Base-by-base conservation (phyloP, 2,329 filamentous ascomycete genomes). In the Botrytis paeoniae region DNA sequence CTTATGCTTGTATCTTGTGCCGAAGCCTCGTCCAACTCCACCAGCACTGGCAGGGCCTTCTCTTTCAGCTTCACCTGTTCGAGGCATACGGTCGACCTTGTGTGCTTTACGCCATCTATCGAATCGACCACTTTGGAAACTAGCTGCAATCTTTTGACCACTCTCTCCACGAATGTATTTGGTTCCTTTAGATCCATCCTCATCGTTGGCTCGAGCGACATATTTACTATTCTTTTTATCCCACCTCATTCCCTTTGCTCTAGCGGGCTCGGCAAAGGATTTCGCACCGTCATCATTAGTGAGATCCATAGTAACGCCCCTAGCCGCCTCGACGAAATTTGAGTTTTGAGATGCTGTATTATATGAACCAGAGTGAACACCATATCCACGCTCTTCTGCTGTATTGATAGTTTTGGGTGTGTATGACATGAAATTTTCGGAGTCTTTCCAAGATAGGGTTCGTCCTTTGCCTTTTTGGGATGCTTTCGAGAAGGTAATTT, bases 211-310 rank as follows among this genome's bases (percentile, higher is more conserved):
- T 51, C 93, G 89, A 20, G 93, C 87, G 51, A 99, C 95, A 84
- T 98, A 99, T 84, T 98, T 98, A 84, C 93, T 97, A 80, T 90
- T 89, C 83, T 97, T 97, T 85, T 97, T 95, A 85, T 99, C 96
- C 96, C 96, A 99, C 77, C 96, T 92, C 90, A 97, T 91, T 64
- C 89, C 86, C 77, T 90, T 89, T 66, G 90, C 84, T 78, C 91
- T 92, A 64, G 91, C 88, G 4, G 94, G 89, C 78, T 93, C 90
- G 75, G 90, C 94, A 81, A 98, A 97, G 1, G 89, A 87, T 80
- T 93, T 93, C 78, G 89, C 89, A 18, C 88, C 89, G 77, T 98
- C 96, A 83, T 99, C 96, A 80, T 94, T 94, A 74, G 89, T 91
- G 20, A 99, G 89, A 82, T 98, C 96, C 93, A 99, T 97, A 57